These are phyloP conservation scores for Nannochloropsis salina DNA, from an alignment of 108 stramenopile species.

Conservation along the genomic window DNA sequence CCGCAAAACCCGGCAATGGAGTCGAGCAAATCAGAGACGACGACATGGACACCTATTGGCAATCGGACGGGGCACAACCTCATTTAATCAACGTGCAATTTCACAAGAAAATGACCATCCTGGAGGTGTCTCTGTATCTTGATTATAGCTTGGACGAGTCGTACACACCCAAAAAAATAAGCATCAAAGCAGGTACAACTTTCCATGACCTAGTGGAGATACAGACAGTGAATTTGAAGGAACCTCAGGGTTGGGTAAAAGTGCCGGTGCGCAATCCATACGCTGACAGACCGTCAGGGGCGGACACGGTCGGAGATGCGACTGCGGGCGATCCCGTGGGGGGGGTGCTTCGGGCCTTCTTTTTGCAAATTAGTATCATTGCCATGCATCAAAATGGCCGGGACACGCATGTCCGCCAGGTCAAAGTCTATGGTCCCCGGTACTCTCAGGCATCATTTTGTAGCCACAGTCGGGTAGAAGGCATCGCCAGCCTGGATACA, in stretches of 20 bases:
- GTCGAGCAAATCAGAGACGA: conserved; percentile 79
- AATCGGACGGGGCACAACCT: conserved; percentile 71
- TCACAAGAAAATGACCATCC: conserved; percentile 68
- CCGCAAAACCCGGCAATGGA: conserved; percentile 95
- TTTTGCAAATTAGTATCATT: conserved; percentile 76
- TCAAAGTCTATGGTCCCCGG: conserved; percentile 78
- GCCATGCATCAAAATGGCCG: conserved; percentile 96
- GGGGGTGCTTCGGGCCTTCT: conserved; percentile 68
- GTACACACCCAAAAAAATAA: conserved; percentile 87
- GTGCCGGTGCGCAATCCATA: conserved; percentile 58
- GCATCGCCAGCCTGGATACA: background rate
- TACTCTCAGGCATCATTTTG: background rate
- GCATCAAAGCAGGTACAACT: conserved; percentile 73
- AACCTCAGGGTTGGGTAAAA: conserved; percentile 75
- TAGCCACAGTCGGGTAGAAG: background rate
- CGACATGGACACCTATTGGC: conserved; percentile 83
- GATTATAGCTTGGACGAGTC: conserved; percentile 67
- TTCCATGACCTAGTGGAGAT: conserved; percentile 83
- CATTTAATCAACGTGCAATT: conserved; percentile 93
- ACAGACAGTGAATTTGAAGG: conserved; percentile 66
- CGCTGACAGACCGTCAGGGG: background rate
- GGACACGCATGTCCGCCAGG: conserved; percentile 88
- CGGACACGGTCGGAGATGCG: background rate
- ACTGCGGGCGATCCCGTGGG: conserved; percentile 24
- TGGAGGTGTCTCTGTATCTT: conserved; percentile 76